Base-by-base conservation (phyloP, 2,329 filamentous ascomycete genomes). In the Colletotrichum brevisporum region DNA sequence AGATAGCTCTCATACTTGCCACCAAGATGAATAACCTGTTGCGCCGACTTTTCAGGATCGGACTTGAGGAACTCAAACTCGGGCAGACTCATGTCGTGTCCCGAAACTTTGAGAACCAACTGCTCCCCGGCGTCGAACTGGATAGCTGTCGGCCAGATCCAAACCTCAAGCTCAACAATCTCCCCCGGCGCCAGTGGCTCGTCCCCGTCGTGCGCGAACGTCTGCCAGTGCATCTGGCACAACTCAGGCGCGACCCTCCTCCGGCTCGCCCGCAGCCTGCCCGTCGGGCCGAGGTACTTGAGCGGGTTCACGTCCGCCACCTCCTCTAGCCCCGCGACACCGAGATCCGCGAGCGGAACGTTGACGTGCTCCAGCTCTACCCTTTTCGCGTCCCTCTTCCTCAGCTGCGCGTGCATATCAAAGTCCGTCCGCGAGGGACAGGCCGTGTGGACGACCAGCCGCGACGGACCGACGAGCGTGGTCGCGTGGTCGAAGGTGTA, bases 61-160 rank as follows among this genome's bases (percentile, higher is more conserved):
- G 39, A 4, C 9, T 16, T 31, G 6, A 63, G 3, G 3, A 21
- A 15, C n/a, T 62, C 57, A 13, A 67, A 45, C 21, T 56, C 63
- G 2, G 51, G 57, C 1, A 67, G 41, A 2, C 12, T 13, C 50
- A 67, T 27, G 1, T 41, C n/a, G 4, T 63, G 13, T 3, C 45
- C 51, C 2, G 51, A 26, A 15, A 56, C 15, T 51, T 56, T 62
- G 2, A 63, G 10, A 2, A 55, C 31, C 21, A 67, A 26, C 18
- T 56, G 57, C 18, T 67, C 63, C 1, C 63, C 63, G 1, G 43
- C 43, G 2, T 51, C 58, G 2, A 67, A 67, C 13, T 55, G 51
- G 9, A 67, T 56, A 3, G 31, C 58, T 2, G 63, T 63, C 4
- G 57, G 57, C 63, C 63, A 63, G 3, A 63, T 26, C 63, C 58